phyloP scores from a whole-genome alignment of 306 rosid genomes.

The Malus sylvestris region DNA sequence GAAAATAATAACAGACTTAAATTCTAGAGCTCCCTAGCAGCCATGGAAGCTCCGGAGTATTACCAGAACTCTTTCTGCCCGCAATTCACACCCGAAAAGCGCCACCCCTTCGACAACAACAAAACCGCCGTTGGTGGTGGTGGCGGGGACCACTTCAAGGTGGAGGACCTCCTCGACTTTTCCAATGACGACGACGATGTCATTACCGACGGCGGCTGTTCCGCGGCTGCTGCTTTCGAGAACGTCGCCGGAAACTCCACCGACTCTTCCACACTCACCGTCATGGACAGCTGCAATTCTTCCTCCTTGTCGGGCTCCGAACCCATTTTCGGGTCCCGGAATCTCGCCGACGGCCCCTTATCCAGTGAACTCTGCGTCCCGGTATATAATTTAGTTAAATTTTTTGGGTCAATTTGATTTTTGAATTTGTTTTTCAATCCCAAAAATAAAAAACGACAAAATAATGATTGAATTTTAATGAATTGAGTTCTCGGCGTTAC shows the following conservation, averaged over 20 bases:
- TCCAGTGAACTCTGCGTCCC: constrained; percentile 71
- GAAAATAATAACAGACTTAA: not conserved
- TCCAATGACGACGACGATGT: constrained; percentile 41
- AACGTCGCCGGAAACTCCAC: constrained; percentile 35
- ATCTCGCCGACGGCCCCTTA: constrained; percentile 38
- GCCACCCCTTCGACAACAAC: constrained; percentile 12
- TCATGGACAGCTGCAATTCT: constrained; percentile 47
- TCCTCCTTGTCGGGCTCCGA: constrained; percentile 37
- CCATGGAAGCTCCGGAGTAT: constrained; percentile 63
- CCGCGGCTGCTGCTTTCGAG: constrained; percentile 8
- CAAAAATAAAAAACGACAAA: not conserved
- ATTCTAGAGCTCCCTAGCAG: not conserved
- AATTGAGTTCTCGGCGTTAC: not conserved
- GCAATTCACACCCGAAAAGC: constrained; percentile 38
- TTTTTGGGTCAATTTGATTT: not conserved
- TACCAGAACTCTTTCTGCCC: constrained; percentile 35
- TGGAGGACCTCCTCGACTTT: constrained; percentile 83
- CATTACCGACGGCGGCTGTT: constrained; percentile 13
- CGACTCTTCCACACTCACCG: constrained; percentile 38
- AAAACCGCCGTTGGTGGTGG: not conserved
- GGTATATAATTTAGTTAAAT: constrained; percentile 23
- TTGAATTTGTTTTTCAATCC: not conserved
- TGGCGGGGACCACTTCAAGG: constrained; percentile 48
- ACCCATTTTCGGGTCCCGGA: constrained; percentile 35
- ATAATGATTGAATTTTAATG: not conserved